Conservation (phyloP, 257 asterid genomes). For the Salvia rosmarinus region DNA sequence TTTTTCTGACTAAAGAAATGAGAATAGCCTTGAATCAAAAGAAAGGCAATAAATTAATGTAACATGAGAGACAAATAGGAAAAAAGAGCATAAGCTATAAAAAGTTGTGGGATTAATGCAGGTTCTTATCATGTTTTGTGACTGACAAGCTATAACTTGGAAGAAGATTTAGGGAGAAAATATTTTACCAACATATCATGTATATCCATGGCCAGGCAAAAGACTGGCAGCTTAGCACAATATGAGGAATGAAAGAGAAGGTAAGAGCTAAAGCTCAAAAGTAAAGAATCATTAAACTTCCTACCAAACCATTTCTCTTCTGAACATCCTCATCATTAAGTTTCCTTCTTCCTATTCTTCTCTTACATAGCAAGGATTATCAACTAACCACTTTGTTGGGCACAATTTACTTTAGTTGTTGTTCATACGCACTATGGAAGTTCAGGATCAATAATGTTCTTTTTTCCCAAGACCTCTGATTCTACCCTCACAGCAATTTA, state of each 20-base stretch:
- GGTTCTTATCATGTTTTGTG: not conserved
- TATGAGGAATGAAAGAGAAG: not conserved
- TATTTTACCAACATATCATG: not conserved
- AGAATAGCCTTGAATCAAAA: not conserved
- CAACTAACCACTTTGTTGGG: not conserved
- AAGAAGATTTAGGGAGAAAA: not conserved
- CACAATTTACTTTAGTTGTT: not conserved
- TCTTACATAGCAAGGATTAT: not conserved
- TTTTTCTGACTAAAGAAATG: not conserved
- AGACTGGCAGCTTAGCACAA: not conserved
- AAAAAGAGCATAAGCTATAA: not conserved
- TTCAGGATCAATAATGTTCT: not conserved
- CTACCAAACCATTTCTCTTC: not conserved
- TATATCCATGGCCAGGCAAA: not conserved
- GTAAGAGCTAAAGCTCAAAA: not conserved
- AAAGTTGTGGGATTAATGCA: not conserved
- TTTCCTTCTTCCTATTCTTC: not conserved
- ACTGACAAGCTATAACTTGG: not conserved
- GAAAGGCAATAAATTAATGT: not conserved
- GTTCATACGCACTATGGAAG: constrained; percentile 2
- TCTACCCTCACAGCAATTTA: constrained; percentile 7
- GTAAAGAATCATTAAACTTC: not conserved
- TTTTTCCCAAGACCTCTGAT: not conserved
- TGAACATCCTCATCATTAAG: not conserved
- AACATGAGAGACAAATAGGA: not conserved